Conservation (phyloP, 306 rosid species). For the Cicer judaicum region DNA sequence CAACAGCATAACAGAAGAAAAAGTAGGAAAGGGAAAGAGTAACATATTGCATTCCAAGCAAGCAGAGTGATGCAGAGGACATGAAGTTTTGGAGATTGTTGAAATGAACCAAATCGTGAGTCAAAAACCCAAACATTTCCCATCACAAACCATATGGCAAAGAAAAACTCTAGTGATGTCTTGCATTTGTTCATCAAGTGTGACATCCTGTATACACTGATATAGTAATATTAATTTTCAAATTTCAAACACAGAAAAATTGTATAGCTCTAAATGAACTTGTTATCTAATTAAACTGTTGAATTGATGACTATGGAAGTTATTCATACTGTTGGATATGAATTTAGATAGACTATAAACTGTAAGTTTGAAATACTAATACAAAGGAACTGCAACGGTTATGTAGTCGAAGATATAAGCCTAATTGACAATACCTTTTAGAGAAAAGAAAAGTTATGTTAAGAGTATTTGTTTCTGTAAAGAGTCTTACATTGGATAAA, state of each 20-base stretch:
- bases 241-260: constrained; percentile 21
- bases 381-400: no score
- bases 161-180: constrained; percentile 89
- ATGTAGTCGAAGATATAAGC: no score
- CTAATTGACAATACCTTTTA: no score
- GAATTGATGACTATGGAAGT: neutral
- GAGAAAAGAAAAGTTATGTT: constrained; percentile 6
- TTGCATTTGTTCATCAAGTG: constrained; percentile 80
- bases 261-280: neutral
- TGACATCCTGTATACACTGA: constrained; percentile 61
- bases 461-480: neutral
- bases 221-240: neutral
- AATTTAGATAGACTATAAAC: no score
- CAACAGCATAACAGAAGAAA: constrained; percentile 85
- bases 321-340: neutral
- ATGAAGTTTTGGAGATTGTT: constrained; percentile 79
- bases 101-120: constrained; percentile 80
- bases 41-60: constrained; percentile 91
- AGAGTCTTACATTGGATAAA: no score
- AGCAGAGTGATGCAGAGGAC: constrained; percentile 80
- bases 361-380: no score
- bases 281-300: constrained; percentile 16
- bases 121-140: constrained; percentile 96
- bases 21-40: constrained; percentile 94
- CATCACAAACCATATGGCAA: constrained; percentile 98